phyloP scores from a whole-genome alignment of 352 stramenopile genomes.

The Globisporangium camurandrum region DNA sequence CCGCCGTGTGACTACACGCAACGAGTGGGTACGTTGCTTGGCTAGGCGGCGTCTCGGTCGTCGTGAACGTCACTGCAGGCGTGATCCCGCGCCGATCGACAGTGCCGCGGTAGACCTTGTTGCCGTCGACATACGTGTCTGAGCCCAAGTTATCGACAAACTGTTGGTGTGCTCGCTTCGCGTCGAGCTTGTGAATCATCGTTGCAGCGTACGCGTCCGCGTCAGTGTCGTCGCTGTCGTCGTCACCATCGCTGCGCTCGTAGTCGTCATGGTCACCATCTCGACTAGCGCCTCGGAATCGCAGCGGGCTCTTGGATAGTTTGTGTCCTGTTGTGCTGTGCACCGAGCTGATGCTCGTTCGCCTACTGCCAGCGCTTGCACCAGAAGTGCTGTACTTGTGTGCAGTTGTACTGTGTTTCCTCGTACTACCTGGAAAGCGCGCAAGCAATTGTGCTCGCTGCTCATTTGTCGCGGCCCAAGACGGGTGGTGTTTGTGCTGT shows the following conservation, averaged over 20 bases:
- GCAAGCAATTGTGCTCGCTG: conserved; percentile 6
- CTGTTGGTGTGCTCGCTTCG: conserved; percentile 14
- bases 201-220: conserved; percentile 5
- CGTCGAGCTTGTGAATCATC: conserved; percentile 12
- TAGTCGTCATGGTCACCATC: conserved; percentile 3
- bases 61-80: conserved; percentile 54
- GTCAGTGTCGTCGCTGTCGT: neutral
- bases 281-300: neutral
- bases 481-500: conserved; percentile 3
- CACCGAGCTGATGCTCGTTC: conserved; percentile 7
- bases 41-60: conserved; percentile 42
- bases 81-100: conserved; percentile 60
- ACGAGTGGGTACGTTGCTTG: conserved; percentile 34
- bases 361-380: conserved; percentile 2
- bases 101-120: conserved; percentile 26
- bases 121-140: conserved; percentile 35
- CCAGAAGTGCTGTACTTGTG: conserved; percentile 7
- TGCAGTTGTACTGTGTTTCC: conserved; percentile 2
- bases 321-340: neutral
- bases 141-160: conserved; percentile 19
- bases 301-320: conserved; percentile 1
- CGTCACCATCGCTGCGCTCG: neutral
- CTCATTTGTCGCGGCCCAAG: conserved; percentile 2
- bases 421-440: neutral
- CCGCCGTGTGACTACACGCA: conserved; percentile 15